A percentile compares a stretch with the other conserved stretches of the same genome.
Conservation (phyloP, 768 basidiomycete genomes). For the Glaciozyma antarctica region DNA sequence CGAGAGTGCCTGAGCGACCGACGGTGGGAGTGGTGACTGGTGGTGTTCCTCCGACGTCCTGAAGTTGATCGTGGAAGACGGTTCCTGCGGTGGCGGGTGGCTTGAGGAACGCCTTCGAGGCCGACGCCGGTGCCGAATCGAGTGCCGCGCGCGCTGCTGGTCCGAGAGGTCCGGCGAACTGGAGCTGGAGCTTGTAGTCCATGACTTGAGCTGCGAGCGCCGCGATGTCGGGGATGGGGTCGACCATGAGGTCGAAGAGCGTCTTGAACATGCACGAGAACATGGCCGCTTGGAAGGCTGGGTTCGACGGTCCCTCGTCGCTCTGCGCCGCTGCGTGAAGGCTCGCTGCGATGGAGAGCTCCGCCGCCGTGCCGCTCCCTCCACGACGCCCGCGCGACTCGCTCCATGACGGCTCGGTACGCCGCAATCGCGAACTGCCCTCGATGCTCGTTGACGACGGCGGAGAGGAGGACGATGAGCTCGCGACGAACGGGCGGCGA, state of each 20-base stretch:
- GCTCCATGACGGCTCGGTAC: slow-evolving; percentile 93
- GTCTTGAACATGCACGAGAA: slow-evolving; percentile 69
- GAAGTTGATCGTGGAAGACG: slow-evolving; percentile 6
- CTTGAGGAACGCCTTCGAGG: slow-evolving; percentile 18
- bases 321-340: slow-evolving; percentile 26
- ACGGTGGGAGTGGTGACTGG: not conserved
- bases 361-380: not conserved
- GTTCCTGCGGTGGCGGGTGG: slow-evolving; percentile 14
- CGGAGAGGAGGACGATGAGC: slow-evolving; percentile 78
- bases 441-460: slow-evolving; percentile 89
- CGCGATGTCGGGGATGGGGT: slow-evolving; percentile 87
- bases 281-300: slow-evolving; percentile 45
- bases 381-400: slow-evolving; percentile 37
- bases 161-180: slow-evolving; percentile 40
- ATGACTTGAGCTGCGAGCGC: slow-evolving; percentile 80
- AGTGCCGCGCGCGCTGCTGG: slow-evolving; percentile 25
- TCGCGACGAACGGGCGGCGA: slow-evolving; percentile 96
- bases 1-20: slow-evolving; percentile 1
- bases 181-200: slow-evolving; percentile 84
- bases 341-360: slow-evolving; percentile 25
- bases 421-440: slow-evolving; percentile 94
- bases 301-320: slow-evolving; percentile 26
- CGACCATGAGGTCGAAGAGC: slow-evolving; percentile 79
- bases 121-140: slow-evolving; percentile 14
- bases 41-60: not conserved